Conservation (phyloP, 164 flowering plant species). For the Platanus orientalis region DNA sequence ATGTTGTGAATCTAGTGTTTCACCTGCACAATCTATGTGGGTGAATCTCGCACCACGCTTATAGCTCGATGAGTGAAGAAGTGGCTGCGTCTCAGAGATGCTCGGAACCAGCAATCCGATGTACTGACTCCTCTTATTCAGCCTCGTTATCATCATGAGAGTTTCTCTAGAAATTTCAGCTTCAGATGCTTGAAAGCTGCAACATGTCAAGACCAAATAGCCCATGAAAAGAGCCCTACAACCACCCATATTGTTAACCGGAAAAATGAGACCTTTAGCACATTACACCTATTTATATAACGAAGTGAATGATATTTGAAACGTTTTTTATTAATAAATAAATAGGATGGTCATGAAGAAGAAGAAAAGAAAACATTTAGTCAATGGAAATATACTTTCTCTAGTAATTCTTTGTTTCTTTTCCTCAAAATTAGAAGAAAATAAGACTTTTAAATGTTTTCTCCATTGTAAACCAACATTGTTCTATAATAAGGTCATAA, state of each 20-base stretch:
- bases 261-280: neutral
- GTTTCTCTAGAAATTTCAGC: neutral
- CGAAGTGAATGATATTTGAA: neutral
- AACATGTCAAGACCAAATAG: neutral
- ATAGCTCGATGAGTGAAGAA: neutral
- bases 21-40: constrained; percentile 2
- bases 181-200: constrained; percentile 1
- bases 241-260: neutral
- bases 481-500: no score
- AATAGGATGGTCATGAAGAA: neutral
- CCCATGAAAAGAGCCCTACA: neutral
- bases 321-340: no score
- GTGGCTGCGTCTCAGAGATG: neutral
- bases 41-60: neutral
- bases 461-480: no score
- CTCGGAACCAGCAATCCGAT: constrained; percentile 1
- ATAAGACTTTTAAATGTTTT: no score
- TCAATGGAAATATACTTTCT: no score
- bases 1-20: neutral
- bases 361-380: neutral
- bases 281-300: neutral
- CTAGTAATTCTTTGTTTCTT: neutral
- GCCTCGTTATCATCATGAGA: neutral
- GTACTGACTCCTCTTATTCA: constrained; percentile 1
- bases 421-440: neutral